These are phyloP conservation scores for Microbotryum silenes-acaulis DNA, from an alignment of 1,284 basidiomycete species.

Conservation along the genomic window DNA sequence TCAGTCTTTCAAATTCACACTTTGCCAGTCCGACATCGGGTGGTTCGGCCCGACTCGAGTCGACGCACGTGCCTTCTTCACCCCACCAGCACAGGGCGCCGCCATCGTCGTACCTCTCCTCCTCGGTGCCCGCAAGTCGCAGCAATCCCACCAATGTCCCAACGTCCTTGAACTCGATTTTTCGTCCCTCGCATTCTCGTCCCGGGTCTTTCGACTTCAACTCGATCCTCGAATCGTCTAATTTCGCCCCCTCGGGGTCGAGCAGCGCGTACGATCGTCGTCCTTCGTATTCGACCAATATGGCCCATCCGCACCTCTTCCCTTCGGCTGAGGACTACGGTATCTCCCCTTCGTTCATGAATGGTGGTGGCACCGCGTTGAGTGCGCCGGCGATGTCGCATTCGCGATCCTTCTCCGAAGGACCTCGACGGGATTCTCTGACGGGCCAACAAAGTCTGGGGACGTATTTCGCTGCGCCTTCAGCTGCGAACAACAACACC, in stretches of 20 bases:
- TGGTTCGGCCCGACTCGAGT: neutral
- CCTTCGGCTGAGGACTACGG: constrained; percentile 18
- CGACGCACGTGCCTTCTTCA: neutral
- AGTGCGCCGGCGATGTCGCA: constrained; percentile 1
- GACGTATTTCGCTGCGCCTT: constrained; percentile 13
- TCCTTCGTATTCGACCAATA: neutral
- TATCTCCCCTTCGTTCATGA: neutral
- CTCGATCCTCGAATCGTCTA: neutral
- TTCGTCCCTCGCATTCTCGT: neutral
- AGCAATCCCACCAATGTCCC: neutral
- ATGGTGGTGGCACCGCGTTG: neutral
- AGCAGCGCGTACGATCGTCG: neutral
- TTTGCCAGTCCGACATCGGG: neutral
- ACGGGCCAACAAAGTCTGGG: constrained; percentile 6
- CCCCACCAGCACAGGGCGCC: constrained; percentile 1
- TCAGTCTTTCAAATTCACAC: neutral
- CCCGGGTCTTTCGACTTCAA: neutral
- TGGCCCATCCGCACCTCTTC: constrained; percentile 3
- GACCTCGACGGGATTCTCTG: neutral
- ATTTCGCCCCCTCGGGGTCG: neutral
- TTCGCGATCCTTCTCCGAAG: constrained; percentile 17
- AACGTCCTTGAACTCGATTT: neutral
- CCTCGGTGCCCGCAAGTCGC: no score
- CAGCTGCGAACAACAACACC: constrained; percentile 11
- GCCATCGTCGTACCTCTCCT: neutral